Conservation (phyloP, 108 stramenopile genomes). For the Cyclostephanos tholiformis region DNA sequence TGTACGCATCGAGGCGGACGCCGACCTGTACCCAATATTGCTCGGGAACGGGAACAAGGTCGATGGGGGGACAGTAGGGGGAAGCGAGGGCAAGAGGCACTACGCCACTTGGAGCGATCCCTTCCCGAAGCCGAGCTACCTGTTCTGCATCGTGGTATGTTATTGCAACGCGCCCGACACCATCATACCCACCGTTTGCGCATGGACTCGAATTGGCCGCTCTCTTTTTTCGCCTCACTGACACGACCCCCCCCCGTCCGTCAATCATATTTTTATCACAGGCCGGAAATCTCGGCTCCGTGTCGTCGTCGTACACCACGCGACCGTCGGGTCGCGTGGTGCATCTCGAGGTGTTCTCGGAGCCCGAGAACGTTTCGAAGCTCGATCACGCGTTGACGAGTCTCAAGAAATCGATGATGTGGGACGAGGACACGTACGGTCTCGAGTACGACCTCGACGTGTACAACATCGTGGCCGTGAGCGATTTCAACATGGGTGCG, state of each 20-base stretch:
- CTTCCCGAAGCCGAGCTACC: slow-evolving; percentile 93
- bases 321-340: slow-evolving; percentile 71
- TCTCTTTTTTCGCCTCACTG: too few relatives aligned
- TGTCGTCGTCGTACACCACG: slow-evolving; percentile 76
- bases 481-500: slow-evolving; percentile 94
- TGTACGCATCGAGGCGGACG: slow-evolving; percentile 82
- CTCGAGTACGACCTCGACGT: slow-evolving; percentile 95
- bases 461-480: slow-evolving; percentile 94
- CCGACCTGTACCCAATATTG: slow-evolving; percentile 79
- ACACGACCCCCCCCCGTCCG: too few relatives aligned
- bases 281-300: slow-evolving; percentile 89
- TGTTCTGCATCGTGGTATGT: slow-evolving; percentile 95
- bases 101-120: slow-evolving; percentile 94
- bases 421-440: slow-evolving; percentile 96
- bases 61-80: slow-evolving; percentile 54
- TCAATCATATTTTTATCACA: too few relatives aligned
- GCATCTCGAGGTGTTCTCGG: slow-evolving; percentile 65
- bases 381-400: slow-evolving; percentile 66
- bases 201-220: too few relatives aligned
- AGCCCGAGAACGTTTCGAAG: slow-evolving; percentile 71
- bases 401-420: slow-evolving; percentile 90
- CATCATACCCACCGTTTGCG: too few relatives aligned
- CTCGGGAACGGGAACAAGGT: slow-evolving; percentile 93
- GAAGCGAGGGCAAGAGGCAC: slow-evolving; percentile 59
- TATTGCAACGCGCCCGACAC: too few relatives aligned